Percentiles rank a stretch among this genome's conserved stretches.
phyloP scores from a whole-genome alignment of 495 filamentous ascomycete genomes.

The Cercophora samala region DNA sequence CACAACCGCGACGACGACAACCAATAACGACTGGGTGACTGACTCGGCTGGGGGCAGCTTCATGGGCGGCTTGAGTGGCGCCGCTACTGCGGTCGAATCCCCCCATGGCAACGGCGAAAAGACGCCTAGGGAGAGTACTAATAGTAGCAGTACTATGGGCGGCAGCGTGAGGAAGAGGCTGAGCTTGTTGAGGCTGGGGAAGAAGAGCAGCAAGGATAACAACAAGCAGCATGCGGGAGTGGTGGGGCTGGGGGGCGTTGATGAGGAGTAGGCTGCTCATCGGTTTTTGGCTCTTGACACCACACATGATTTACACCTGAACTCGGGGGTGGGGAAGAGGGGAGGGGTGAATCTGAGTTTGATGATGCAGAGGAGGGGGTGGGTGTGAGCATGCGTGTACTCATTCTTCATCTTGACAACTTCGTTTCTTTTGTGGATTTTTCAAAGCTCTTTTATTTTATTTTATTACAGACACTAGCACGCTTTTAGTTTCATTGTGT shows the following conservation, averaged over 20 bases:
- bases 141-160: conserved; percentile 5
- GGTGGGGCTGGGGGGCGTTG: conserved; percentile 33
- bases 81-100: background rate
- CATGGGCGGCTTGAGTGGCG: conserved; percentile 2
- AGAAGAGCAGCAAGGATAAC: conserved; percentile 56
- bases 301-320: conserved; percentile 24
- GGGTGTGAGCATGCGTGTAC: background rate
- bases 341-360: background rate
- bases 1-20: conserved; percentile 24
- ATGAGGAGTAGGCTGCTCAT: conserved; percentile 37
- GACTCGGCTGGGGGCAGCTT: conserved; percentile 4
- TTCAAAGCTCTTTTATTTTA: conserved; percentile 3
- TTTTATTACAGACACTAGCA: background rate
- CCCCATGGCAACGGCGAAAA: conserved; percentile 23
- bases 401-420: conserved; percentile 3
- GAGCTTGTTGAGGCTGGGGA: conserved; percentile 62
- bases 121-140: conserved; percentile 9
- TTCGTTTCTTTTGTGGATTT: conserved; percentile 11
- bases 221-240: background rate
- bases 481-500: conserved; percentile 3
- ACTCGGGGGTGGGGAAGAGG: background rate
- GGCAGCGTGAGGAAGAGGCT: conserved; percentile 64
- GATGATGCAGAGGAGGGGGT: conserved; percentile 8
- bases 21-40: conserved; percentile 10
- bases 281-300: background rate